Conservation (phyloP, 345 rosid genomes). For the Arabidopsis suecica region DNA sequence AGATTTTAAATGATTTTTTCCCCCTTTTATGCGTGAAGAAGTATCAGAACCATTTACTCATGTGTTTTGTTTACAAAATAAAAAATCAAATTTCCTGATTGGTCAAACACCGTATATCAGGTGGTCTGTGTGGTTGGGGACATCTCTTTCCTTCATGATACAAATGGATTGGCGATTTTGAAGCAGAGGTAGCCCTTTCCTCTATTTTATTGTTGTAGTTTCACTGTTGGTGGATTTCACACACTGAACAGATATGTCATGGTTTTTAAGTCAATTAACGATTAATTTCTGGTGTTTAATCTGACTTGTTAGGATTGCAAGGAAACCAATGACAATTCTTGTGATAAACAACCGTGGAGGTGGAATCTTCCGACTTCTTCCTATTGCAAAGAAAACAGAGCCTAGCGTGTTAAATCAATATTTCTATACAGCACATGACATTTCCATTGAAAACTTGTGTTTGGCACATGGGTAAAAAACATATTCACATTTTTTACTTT, state of each 20-base stretch:
- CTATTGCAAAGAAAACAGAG: constrained; percentile 77
- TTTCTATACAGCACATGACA: constrained; percentile 86
- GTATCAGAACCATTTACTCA: constrained; percentile 13
- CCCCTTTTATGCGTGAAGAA: constrained; percentile 4
- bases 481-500: neutral
- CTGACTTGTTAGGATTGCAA: constrained; percentile 53
- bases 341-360: constrained; percentile 97
- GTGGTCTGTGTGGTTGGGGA: constrained; percentile 85
- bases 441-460: constrained; percentile 76
- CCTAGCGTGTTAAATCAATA: constrained; percentile 67
- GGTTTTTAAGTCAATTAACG: constrained; percentile 14
- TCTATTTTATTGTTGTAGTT: constrained; percentile 3
- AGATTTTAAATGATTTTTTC: constrained; percentile 31
- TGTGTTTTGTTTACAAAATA: constrained; percentile 13
- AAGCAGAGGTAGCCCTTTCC: constrained; percentile 64
- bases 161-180: constrained; percentile 88
- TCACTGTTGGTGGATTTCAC: constrained; percentile 17
- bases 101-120: constrained; percentile 45
- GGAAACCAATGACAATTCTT: constrained; percentile 85
- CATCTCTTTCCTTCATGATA: constrained; percentile 94
- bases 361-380: constrained; percentile 96
- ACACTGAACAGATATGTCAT: neutral
- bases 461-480: constrained; percentile 81
- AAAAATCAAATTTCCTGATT: constrained; percentile 7
- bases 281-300: constrained; percentile 12